Evolutionary conservation across 129 eudicot genomes (phyloP).

Genomic region (Calendula officinalis): DNA sequence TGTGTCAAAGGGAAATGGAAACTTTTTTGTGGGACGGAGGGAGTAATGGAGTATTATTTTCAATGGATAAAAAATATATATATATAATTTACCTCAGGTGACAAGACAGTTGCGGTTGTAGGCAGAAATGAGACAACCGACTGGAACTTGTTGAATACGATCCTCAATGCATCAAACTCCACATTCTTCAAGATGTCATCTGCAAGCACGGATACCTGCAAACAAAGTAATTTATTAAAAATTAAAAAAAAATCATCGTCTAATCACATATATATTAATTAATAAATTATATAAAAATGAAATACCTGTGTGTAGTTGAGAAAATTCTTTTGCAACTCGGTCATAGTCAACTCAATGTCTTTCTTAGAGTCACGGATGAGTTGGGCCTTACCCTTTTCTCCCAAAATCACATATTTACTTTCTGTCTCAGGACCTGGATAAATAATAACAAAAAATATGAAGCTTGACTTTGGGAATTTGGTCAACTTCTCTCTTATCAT

Average conservation of each 20-base stretch:
- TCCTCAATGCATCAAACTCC: slow-evolving; percentile 87
- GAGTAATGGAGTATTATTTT: too few species aligned
- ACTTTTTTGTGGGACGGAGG: too few species aligned
- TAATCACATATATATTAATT: not conserved
- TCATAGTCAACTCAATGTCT: slow-evolving; percentile 55
- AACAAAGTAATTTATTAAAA: not conserved
- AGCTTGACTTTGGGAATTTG: not conserved
- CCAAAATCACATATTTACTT: slow-evolving; percentile 71
- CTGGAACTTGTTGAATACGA: slow-evolving; percentile 85
- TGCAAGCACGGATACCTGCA: slow-evolving; percentile 87
- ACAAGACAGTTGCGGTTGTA: slow-evolving; percentile 73
- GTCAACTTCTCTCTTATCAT: not conserved
- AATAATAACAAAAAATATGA: not conserved
- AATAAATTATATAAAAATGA: too few species aligned
- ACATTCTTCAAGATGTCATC: slow-evolving; percentile 94
- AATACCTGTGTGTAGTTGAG: slow-evolving; percentile 93
- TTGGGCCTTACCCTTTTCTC: slow-evolving; percentile 96
- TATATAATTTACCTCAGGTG: slow-evolving; percentile 73
- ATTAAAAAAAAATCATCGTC: not conserved
- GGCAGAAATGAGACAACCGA: slow-evolving; percentile 90
- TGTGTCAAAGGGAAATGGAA: too few species aligned
- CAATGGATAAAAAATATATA: too few species aligned
- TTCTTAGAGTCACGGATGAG: slow-evolving; percentile 89
- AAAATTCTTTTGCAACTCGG: slow-evolving; percentile 90
- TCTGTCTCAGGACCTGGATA: slow-evolving; percentile 80